phyloP scores from a whole-genome alignment of 1,139 yeast genomes.

The Yamadazyma epiphylla region DNA sequence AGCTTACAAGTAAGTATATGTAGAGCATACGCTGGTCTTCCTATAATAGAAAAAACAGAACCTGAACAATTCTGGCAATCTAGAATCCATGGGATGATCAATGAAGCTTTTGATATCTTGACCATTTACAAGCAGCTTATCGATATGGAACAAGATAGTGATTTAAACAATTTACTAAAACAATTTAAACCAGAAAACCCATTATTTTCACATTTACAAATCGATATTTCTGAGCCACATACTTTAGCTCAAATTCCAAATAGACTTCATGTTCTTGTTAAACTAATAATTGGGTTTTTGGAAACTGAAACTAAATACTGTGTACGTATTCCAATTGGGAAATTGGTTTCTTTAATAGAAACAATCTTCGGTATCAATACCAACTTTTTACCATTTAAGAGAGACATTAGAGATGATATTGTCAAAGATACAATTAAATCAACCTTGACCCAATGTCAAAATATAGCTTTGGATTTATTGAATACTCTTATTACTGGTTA shows the following conservation, averaged over 20 bases:
- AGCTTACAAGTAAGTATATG: slow-evolving; percentile 40
- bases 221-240: slow-evolving; percentile 56
- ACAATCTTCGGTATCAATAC: slow-evolving; percentile 50
- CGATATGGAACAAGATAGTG: slow-evolving; percentile 53
- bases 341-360: slow-evolving; percentile 46
- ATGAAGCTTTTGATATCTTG: slow-evolving; percentile 51
- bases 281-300: slow-evolving; percentile 42
- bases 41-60: slow-evolving; percentile 51
- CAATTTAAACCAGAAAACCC: slow-evolving; percentile 9
- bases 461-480: slow-evolving; percentile 40
- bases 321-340: slow-evolving; percentile 56
- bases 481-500: slow-evolving; percentile 31
- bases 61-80: slow-evolving; percentile 47
- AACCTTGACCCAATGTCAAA: slow-evolving; percentile 44
- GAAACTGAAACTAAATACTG: slow-evolving; percentile 45
- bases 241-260: slow-evolving; percentile 48
- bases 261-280: slow-evolving; percentile 44
- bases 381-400: slow-evolving; percentile 50
- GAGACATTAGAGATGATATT: slow-evolving; percentile 53
- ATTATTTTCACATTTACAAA: slow-evolving; percentile 41
- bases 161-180: slow-evolving; percentile 14
- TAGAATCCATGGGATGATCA: slow-evolving; percentile 29
- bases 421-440: slow-evolving; percentile 36
- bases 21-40: slow-evolving; percentile 56
- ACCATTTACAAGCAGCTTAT: slow-evolving; percentile 55